These are phyloP conservation scores for Suillus luteus DNA, from an alignment of 768 basidiomycete genomes.

Conservation along the genomic window DNA sequence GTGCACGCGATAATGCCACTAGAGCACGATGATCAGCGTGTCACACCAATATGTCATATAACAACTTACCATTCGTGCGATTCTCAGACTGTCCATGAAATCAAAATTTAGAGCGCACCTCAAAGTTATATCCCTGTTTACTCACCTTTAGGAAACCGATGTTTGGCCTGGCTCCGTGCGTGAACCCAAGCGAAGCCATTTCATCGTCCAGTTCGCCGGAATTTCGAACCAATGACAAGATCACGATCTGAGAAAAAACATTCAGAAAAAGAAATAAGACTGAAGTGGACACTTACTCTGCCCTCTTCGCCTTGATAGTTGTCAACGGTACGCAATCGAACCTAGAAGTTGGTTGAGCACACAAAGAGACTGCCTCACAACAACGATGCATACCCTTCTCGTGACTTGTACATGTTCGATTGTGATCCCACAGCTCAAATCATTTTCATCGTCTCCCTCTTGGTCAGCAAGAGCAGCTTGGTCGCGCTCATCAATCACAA, in stretches of 20 bases:
- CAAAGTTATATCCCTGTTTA: background rate
- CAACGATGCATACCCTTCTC: slow-evolving; percentile 44
- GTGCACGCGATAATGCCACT: slow-evolving; percentile 75
- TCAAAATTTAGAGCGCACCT: background rate
- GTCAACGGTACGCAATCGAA: slow-evolving; percentile 72
- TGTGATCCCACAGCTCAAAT: slow-evolving; percentile 13
- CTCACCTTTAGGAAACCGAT: slow-evolving; percentile 78
- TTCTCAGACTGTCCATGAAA: slow-evolving; percentile 50
- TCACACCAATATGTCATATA: no score
- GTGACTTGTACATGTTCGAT: slow-evolving; percentile 55
- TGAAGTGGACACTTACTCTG: slow-evolving; percentile 37
- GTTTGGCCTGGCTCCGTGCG: slow-evolving; percentile 29
- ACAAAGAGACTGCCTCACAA: background rate
- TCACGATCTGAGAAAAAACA: slow-evolving; percentile 52
- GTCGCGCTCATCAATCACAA: slow-evolving; percentile 72
- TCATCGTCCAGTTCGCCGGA: slow-evolving; percentile 50
- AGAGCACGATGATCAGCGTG: slow-evolving; percentile 13
- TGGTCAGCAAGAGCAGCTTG: slow-evolving; percentile 57
- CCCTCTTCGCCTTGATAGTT: slow-evolving; percentile 80
- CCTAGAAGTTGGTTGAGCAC: slow-evolving; percentile 36
- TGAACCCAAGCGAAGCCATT: slow-evolving; percentile 19
- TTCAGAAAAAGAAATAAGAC: background rate
- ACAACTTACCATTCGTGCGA: slow-evolving; percentile 51
- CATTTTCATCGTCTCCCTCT: slow-evolving; percentile 40
- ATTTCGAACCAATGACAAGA: slow-evolving; percentile 75